These are phyloP conservation scores for Penicillium janthinellum DNA, from an alignment of 2,329 filamentous ascomycete species.

Conservation along the genomic window DNA sequence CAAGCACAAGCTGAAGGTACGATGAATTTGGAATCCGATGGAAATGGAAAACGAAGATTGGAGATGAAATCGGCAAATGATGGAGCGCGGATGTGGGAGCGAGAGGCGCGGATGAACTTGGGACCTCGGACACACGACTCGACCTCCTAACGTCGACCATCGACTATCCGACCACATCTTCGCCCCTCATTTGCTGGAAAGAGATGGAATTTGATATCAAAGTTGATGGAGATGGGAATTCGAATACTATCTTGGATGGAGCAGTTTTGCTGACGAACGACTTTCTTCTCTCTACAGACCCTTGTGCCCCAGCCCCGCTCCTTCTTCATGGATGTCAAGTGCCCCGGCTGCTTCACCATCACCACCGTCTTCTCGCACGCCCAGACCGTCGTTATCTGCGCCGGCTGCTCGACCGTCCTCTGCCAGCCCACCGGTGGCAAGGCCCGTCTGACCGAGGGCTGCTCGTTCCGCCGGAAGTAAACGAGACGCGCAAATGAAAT, in stretches of 20 bases:
- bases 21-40: conserved; percentile 30
- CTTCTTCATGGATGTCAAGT: conserved; percentile 99
- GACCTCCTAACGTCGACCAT: background rate
- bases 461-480: conserved; percentile 99
- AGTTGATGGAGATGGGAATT: background rate
- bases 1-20: conserved; percentile 99
- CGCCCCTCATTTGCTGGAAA: background rate
- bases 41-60: conserved; percentile 6
- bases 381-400: conserved; percentile 99
- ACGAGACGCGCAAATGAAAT: conserved; percentile 38
- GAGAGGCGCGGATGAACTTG: background rate
- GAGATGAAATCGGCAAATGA: conserved; percentile 15
- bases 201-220: background rate
- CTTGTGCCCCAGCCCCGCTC: conserved; percentile 95
- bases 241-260: background rate
- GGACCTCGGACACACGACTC: background rate
- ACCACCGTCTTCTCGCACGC: conserved; percentile 99
- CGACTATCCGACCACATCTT: background rate
- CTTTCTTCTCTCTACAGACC: conserved; percentile 58
- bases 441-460: conserved; percentile 97
- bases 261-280: background rate
- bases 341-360: conserved; percentile 99
- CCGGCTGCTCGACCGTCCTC: conserved; percentile 97
- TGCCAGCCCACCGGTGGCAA: conserved; percentile 99
- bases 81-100: conserved; percentile 10